Conservation (phyloP, 208 protist genomes). For the Leishmania aethiopica region DNA sequence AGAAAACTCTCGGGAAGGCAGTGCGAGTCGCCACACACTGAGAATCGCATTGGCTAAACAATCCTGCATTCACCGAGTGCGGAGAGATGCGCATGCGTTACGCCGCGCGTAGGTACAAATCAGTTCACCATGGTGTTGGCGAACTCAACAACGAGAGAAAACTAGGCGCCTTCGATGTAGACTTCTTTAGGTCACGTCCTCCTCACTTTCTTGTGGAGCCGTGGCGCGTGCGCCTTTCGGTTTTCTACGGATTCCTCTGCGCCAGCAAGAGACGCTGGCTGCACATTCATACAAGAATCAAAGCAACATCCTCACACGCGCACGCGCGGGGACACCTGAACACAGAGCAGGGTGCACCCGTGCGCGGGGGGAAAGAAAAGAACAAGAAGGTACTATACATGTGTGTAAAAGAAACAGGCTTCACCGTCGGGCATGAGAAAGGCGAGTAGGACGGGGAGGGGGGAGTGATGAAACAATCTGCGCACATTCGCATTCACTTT, state of each 20-base stretch:
- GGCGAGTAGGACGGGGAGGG: no score
- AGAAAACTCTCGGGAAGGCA: background rate
- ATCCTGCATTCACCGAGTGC: background rate
- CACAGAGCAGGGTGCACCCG: background rate
- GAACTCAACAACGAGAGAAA: background rate
- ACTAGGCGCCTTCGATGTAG: background rate
- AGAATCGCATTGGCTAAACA: background rate
- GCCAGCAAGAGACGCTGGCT: background rate
- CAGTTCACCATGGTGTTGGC: background rate
- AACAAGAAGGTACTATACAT: constrained; percentile 4
- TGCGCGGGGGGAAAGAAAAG: background rate
- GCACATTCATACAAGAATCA: background rate
- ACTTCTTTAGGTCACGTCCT: background rate
- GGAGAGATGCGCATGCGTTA: background rate
- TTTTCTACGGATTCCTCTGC: background rate
- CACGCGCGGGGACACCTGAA: background rate
- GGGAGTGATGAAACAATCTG: background rate
- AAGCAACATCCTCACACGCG: background rate
- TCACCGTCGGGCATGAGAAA: background rate
- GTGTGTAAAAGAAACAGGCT: background rate
- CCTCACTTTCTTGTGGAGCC: background rate
- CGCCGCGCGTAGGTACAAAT: background rate
- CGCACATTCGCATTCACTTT: constrained; percentile 5
- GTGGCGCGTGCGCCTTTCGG: background rate
- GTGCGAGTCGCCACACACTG: background rate